Percentiles rank a stretch among this genome's conserved stretches.
These are phyloP conservation scores for Inonotus obliquus DNA, from an alignment of 1,284 basidiomycete species.

Conservation along the genomic window DNA sequence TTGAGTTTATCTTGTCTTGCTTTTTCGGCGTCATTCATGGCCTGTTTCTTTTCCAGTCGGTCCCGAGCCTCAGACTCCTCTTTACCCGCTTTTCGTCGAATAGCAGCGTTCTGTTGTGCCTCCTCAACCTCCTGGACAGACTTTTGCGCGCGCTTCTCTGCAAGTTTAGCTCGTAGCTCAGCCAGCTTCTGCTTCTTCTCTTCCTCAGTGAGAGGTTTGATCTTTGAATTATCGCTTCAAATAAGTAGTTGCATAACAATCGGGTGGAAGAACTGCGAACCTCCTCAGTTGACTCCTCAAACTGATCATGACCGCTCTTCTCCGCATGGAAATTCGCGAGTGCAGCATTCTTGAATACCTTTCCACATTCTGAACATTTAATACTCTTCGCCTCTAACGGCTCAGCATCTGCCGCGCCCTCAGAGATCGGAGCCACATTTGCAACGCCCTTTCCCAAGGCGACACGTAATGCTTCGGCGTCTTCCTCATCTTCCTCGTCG, in stretches of 20 bases:
- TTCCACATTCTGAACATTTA: slow-evolving; percentile 78
- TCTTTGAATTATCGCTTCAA: slow-evolving; percentile 35
- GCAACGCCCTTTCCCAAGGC: slow-evolving; percentile 36
- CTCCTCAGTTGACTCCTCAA: slow-evolving; percentile 95
- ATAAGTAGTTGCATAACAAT: background rate
- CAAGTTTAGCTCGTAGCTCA: slow-evolving; percentile 77
- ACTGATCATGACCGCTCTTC: slow-evolving; percentile 91
- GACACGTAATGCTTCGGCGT: slow-evolving; percentile 56
- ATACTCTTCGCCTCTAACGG: slow-evolving; percentile 53
- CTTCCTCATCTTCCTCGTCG: slow-evolving; percentile 66
- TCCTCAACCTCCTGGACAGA: slow-evolving; percentile 69
- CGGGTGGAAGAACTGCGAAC: slow-evolving; percentile 37
- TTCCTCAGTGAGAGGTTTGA: slow-evolving; percentile 92
- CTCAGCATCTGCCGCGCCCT: slow-evolving; percentile 19
- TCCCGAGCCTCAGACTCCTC: slow-evolving; percentile 73
- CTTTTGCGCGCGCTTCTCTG: slow-evolving; percentile 68
- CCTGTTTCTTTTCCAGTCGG: slow-evolving; percentile 75
- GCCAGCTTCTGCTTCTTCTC: slow-evolving; percentile 83
- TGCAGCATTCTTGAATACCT: slow-evolving; percentile 84
- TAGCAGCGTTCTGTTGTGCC: slow-evolving; percentile 69
- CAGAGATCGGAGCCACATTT: slow-evolving; percentile 38
- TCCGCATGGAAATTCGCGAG: slow-evolving; percentile 94
- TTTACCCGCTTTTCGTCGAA: slow-evolving; percentile 83
- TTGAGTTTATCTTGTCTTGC: slow-evolving; percentile 72
- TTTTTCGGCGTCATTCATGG: slow-evolving; percentile 74